Base-by-base conservation (phyloP, 2,329 filamentous ascomycete species). In the Lojkania enalia region DNA sequence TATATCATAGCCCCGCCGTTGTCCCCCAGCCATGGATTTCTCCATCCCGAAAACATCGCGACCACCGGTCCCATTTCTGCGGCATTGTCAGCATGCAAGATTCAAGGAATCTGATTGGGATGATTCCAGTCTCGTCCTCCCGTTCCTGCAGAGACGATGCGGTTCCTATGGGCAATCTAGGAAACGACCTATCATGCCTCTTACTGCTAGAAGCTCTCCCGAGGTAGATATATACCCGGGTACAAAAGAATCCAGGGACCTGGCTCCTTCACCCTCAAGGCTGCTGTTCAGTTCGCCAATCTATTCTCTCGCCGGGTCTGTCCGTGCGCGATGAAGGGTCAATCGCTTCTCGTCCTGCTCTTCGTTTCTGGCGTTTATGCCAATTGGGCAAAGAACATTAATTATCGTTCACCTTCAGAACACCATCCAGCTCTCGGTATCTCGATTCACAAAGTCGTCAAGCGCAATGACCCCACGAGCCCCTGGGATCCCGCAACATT, bases 351-450 rank as follows among this genome's bases (percentile, higher is more conserved):
- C 14, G 11, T 33, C n/a, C 14, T 44, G 13, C 20, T 19, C 5
- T 35, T 25, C 3, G 23, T 20, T 4, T 33, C 27, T 5, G 18
- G 4, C 31, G 42, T 18, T 15, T 30, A n/a, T 25, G 46, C 46
- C 5, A 45, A 29, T 20, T 49, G 42, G 42, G 21, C 46, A 3
- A 45, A 30, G 46, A 86, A 86, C 61, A 63, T 86, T 46, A 86
- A 86, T 69, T 87, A 86, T 64, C 73, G 74, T 35, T 83, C 79
- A 56, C 83, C 84, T 9, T 87, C 84, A 0, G 73, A 77, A 25
- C 76, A 83, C 30, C 84, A 87, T 54, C 75, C 78, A 2, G 71
- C 74, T 31, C 73, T 87, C 18, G 84, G 83, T 3, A 78, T 87
- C 29, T 77, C 82, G 13, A 73, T 86, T 14, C 76, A 75, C 43